Evolutionary conservation across 768 basidiomycete genomes (phyloP).

Genomic region (Tylopilus subfusipes): DNA sequence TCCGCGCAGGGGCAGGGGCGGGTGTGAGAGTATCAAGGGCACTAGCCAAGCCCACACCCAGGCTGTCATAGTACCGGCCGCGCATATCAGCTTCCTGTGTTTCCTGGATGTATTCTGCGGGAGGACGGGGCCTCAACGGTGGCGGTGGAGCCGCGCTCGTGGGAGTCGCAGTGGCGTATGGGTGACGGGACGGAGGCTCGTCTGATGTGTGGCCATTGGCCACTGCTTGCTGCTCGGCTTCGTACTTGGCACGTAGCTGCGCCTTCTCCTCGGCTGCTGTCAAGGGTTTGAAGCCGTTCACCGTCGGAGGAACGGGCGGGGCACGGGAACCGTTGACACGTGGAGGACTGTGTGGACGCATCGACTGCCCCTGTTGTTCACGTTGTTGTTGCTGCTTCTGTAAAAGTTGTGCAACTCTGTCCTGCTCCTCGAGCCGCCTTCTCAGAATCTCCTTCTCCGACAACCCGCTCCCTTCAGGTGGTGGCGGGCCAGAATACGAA

Average conservation of each 20-base stretch:
- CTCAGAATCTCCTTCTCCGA: slow-evolving; percentile 59
- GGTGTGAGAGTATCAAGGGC: slow-evolving; percentile 34
- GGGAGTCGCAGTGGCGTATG: slow-evolving; percentile 14
- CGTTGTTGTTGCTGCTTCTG: slow-evolving; percentile 16
- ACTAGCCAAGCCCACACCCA: slow-evolving; percentile 25
- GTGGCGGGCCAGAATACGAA: slow-evolving; percentile 20
- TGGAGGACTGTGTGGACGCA: slow-evolving; percentile 25
- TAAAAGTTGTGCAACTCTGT: slow-evolving; percentile 35
- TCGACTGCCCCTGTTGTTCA: slow-evolving; percentile 9
- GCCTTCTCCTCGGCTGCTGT: slow-evolving; percentile 83
- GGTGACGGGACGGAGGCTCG: slow-evolving; percentile 10
- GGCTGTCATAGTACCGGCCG: slow-evolving; percentile 36
- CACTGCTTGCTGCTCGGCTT: slow-evolving; percentile 43
- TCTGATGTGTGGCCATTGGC: slow-evolving; percentile 23
- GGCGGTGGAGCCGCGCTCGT: slow-evolving; percentile 45
- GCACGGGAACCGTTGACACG: slow-evolving; percentile 27
- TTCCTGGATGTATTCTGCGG: slow-evolving; percentile 76
- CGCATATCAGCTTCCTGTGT: slow-evolving; percentile 73
- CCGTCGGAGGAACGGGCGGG: slow-evolving; percentile 28
- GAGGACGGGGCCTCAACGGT: slow-evolving; percentile 73
- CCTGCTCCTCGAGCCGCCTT: slow-evolving; percentile 54
- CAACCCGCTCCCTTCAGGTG: slow-evolving; percentile 25
- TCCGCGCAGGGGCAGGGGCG: slow-evolving; percentile 1
- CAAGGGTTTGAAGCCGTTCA: slow-evolving; percentile 35
- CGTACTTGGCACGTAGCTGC: slow-evolving; percentile 58